Evolutionary conservation across 208 protist genomes (phyloP).

Genomic region (Trypanosoma mega): DNA sequence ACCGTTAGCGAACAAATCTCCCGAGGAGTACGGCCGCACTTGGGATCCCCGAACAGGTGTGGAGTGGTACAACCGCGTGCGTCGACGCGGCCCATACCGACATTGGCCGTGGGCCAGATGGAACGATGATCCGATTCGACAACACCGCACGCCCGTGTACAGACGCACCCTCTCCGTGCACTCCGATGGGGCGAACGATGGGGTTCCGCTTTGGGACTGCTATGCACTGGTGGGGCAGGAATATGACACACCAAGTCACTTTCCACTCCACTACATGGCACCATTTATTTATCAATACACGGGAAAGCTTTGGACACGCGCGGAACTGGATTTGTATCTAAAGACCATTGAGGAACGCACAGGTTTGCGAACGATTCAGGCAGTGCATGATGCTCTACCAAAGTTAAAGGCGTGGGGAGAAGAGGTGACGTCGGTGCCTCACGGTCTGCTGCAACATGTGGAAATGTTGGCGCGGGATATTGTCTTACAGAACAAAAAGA

Average conservation of each 20-base stretch:
- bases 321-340: conserved; percentile 44
- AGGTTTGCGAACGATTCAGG: conserved; percentile 49
- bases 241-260: conserved; percentile 65
- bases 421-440: conserved; percentile 32
- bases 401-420: conserved; percentile 30
- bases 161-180: conserved; percentile 50
- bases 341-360: conserved; percentile 44
- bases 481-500: conserved; percentile 48
- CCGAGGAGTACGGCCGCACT: conserved; percentile 78
- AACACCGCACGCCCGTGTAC: conserved; percentile 43
- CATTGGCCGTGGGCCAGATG: conserved; percentile 78
- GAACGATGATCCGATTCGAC: conserved; percentile 71
- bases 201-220: conserved; percentile 73
- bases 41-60: conserved; percentile 70
- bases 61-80: conserved; percentile 79
- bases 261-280: conserved; percentile 58
- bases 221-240: conserved; percentile 69
- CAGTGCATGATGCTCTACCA: conserved; percentile 24
- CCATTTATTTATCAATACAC: conserved; percentile 82
- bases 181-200: conserved; percentile 38
- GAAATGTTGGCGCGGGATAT: conserved; percentile 58
- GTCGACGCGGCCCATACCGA: conserved; percentile 57
- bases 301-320: conserved; percentile 48
- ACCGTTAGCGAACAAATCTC: conserved; percentile 64
- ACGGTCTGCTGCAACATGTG: conserved; percentile 61